These are phyloP conservation scores for Gynandropsis gynandra DNA, from an alignment of 345 rosid species.

Conservation along the genomic window DNA sequence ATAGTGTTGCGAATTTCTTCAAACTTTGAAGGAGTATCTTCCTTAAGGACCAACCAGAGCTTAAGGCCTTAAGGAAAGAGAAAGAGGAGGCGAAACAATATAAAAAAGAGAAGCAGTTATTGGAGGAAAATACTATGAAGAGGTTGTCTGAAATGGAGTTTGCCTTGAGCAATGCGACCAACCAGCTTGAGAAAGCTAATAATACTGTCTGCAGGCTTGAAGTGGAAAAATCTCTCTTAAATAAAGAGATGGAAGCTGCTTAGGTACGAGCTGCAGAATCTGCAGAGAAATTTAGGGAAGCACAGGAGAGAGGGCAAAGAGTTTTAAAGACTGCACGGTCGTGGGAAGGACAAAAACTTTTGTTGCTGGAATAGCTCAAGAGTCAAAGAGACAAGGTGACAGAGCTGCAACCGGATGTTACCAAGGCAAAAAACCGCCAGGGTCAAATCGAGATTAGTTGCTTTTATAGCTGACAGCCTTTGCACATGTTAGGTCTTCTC, in stretches of 20 bases:
- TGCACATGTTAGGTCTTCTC: no score
- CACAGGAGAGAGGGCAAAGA: no score
- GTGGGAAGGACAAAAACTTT: no score
- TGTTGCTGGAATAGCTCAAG: no score
- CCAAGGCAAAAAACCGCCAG: no score
- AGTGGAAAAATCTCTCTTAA: constrained; percentile 60
- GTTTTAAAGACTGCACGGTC: no score
- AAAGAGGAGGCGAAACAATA: constrained; percentile 67
- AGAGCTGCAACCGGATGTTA: no score
- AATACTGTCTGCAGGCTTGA: constrained; percentile 68
- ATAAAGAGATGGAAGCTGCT: constrained; percentile 75
- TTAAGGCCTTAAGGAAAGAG: constrained; percentile 78
- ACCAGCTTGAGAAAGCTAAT: constrained; percentile 76
- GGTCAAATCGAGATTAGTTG: no score
- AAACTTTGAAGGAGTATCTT: no score
- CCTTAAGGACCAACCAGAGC: constrained; percentile 70
- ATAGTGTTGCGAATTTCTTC: no score
- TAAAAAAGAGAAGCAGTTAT: constrained; percentile 60
- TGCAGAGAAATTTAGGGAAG: constrained; percentile 73
- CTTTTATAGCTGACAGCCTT: no score
- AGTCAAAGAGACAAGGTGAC: no score
- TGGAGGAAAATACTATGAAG: constrained; percentile 83
- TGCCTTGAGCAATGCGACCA: constrained; percentile 65
- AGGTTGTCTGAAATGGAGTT: constrained; percentile 83
- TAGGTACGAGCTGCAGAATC: constrained; percentile 61